Percentiles rank a stretch among this genome's conserved stretches.
These are phyloP conservation scores for Cryomyces antarcticus DNA, from an alignment of 495 filamentous ascomycete genomes.

Conservation along the genomic window DNA sequence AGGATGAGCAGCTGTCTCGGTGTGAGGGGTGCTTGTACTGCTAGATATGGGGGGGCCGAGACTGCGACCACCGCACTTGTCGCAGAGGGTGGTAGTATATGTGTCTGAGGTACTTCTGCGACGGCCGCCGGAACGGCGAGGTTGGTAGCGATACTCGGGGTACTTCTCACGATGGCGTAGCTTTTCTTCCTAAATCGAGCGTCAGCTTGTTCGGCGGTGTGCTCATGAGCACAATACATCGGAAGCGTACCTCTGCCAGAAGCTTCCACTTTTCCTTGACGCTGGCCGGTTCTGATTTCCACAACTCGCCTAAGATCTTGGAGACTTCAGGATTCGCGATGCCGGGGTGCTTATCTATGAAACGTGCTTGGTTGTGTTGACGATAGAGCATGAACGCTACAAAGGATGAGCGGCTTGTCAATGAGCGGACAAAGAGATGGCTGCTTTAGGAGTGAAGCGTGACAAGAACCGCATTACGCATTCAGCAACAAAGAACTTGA, in stretches of 20 bases:
- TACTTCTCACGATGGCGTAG: slow-evolving; percentile 74
- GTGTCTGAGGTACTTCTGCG: slow-evolving; percentile 5
- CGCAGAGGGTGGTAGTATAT: slow-evolving; percentile 20
- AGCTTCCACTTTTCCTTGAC: slow-evolving; percentile 73
- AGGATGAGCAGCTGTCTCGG: slow-evolving; percentile 11
- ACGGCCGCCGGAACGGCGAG: slow-evolving; percentile 41
- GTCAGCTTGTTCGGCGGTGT: slow-evolving; percentile 5
- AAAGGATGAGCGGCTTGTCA: slow-evolving; percentile 6
- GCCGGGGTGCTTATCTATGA: slow-evolving; percentile 66
- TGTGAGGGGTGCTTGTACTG: slow-evolving; percentile 6
- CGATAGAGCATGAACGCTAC: slow-evolving; percentile 95
- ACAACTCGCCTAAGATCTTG: slow-evolving; percentile 91
- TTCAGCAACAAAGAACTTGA: not conserved
- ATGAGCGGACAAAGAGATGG: not conserved
- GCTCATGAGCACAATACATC: slow-evolving; percentile 1
- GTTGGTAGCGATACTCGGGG: slow-evolving; percentile 87
- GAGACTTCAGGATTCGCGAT: slow-evolving; percentile 94
- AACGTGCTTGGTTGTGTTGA: slow-evolving; percentile 70
- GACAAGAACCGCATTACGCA: not conserved
- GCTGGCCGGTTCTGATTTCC: slow-evolving; percentile 55
- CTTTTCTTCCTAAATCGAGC: slow-evolving; percentile 56
- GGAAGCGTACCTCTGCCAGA: slow-evolving; percentile 50
- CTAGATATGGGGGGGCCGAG: slow-evolving; percentile 29
- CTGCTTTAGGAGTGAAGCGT: not conserved
- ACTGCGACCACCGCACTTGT: slow-evolving; percentile 40